Conservation (phyloP, 495 filamentous ascomycete genomes). For the Penicillium flavigenum region DNA sequence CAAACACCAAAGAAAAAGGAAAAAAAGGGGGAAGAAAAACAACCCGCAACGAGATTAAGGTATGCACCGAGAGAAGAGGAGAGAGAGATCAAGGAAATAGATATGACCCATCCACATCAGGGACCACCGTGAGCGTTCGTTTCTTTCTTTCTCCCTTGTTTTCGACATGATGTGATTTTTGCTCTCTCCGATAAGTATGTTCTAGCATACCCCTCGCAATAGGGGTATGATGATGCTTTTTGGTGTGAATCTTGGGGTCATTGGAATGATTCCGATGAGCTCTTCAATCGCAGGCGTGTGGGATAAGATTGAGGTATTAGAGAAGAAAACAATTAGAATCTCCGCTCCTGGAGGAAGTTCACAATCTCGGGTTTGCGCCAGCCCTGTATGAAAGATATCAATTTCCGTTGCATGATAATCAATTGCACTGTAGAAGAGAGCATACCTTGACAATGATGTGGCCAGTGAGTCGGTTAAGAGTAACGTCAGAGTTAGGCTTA, state of each 20-base stretch:
- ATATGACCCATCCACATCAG: slow-evolving; percentile 17
- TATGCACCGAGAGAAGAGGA: slow-evolving; percentile 24
- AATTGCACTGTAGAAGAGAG: slow-evolving; percentile 2
- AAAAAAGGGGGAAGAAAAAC: slow-evolving; percentile 7
- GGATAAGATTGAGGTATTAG: slow-evolving; percentile 11
- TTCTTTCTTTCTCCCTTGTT: slow-evolving; percentile 12
- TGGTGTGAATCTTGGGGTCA: slow-evolving; percentile 4
- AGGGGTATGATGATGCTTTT: slow-evolving; percentile 12
- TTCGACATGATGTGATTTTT: slow-evolving; percentile 14
- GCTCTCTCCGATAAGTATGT: slow-evolving; percentile 12
- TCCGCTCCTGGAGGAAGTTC: slow-evolving; percentile 47
- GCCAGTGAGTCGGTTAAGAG: slow-evolving; percentile 58
- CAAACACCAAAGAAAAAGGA: slow-evolving; percentile 17
- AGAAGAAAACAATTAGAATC: slow-evolving; percentile 38
- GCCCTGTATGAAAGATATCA: slow-evolving; percentile 33
- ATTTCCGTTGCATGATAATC: not conserved
- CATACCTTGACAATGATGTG: slow-evolving; percentile 65
- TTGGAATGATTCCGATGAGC: not conserved
- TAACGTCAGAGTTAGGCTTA: slow-evolving; percentile 41
- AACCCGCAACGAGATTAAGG: slow-evolving; percentile 23
- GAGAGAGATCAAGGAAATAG: slow-evolving; percentile 16
- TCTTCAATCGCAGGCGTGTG: slow-evolving; percentile 2
- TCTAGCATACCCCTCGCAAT: slow-evolving; percentile 11
- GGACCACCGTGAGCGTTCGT: slow-evolving; percentile 5
- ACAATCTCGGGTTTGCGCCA: slow-evolving; percentile 53